These are phyloP conservation scores for Chimonanthus praecox DNA, from an alignment of 164 flowering plant genomes.

Conservation along the genomic window DNA sequence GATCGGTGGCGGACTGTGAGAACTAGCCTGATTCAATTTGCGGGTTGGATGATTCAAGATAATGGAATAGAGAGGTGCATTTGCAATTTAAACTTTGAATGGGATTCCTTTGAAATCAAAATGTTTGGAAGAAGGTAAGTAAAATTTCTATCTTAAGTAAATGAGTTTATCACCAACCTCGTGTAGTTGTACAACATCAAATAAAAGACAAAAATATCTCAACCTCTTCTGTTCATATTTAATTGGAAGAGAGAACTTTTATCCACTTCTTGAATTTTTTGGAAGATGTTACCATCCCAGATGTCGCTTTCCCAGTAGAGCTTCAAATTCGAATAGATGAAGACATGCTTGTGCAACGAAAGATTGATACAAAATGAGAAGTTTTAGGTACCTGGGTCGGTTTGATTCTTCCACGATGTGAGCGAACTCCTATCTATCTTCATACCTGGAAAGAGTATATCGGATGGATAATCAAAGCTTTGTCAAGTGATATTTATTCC, in stretches of 20 bases:
- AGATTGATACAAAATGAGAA: slow-evolving; percentile 1
- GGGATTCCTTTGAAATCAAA: no score
- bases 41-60: neutral
- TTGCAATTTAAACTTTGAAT: no score
- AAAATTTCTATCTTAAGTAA: neutral
- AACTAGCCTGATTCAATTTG: slow-evolving; percentile 1
- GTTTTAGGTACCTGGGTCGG: neutral
- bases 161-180: neutral
- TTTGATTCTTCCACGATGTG: slow-evolving; percentile 16
- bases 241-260: neutral
- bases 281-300: slow-evolving; percentile 7
- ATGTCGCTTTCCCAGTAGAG: neutral
- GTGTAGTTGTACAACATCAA: neutral
- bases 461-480: slow-evolving; percentile 6
- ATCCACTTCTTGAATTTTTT: neutral
- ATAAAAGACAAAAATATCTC: neutral
- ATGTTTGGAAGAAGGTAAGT: no score
- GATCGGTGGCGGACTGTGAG: neutral
- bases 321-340: neutral
- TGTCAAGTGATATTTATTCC: neutral
- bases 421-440: slow-evolving; percentile 11
- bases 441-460: slow-evolving; percentile 8
- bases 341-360: neutral
- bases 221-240: neutral
- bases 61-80: neutral